Conservation (phyloP, 768 basidiomycete species). For the Chalciporus piperatus region DNA sequence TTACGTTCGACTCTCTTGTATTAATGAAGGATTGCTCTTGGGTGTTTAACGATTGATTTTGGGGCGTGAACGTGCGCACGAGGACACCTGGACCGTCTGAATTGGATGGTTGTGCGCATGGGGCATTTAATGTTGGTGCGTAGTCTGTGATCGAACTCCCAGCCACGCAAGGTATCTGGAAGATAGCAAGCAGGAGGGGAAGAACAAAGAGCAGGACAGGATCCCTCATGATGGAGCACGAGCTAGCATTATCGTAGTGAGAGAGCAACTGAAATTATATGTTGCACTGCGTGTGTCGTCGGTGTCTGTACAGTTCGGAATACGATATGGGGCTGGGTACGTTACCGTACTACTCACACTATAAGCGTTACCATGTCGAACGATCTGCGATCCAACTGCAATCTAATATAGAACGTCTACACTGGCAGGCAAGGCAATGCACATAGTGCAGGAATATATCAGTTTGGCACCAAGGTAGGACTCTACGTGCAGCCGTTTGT, state of each 20-base stretch:
- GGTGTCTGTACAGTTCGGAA: neutral
- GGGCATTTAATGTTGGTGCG: conserved; percentile 46
- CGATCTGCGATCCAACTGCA: no score
- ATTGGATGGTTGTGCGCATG: conserved; percentile 48
- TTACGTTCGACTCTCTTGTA: conserved; percentile 38
- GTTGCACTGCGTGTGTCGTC: conserved; percentile 6
- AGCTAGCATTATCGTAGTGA: conserved; percentile 7
- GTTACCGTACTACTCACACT: no score
- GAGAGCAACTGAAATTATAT: neutral
- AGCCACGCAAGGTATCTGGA: neutral
- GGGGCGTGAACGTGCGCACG: conserved; percentile 49
- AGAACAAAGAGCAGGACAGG: neutral
- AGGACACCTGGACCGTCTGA: conserved; percentile 30
- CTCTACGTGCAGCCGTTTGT: no score
- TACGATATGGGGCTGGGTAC: no score
- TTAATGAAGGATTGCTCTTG: conserved; percentile 48
- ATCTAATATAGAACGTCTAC: no score
- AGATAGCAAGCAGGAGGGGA: neutral
- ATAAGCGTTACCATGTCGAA: no score
- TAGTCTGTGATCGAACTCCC: conserved; percentile 41
- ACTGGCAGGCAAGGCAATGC: no score
- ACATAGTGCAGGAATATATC: no score
- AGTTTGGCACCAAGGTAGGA: no score
- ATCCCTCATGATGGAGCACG: conserved; percentile 12
- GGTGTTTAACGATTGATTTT: conserved; percentile 50